phyloP scores from a whole-genome alignment of 257 asterid genomes.

The Solanum chaucha region DNA sequence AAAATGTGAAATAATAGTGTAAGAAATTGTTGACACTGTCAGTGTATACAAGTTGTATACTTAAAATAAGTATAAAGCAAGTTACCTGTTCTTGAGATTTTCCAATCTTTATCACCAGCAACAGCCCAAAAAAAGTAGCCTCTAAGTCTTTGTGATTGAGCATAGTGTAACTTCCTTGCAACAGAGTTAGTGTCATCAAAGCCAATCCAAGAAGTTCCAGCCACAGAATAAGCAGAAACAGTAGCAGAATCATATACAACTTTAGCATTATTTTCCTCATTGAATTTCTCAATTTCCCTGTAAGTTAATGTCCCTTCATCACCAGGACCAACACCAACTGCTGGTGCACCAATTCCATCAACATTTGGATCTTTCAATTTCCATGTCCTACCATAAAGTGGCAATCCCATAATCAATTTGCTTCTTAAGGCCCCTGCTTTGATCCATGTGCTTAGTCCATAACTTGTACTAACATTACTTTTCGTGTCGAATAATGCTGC shows the following conservation, averaged over 20 bases:
- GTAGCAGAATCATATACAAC: constrained; percentile 41
- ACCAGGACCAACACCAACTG: constrained; percentile 58
- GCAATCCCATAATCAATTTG: constrained; percentile 69
- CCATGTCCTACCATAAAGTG: constrained; percentile 79
- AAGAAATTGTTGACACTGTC: not conserved
- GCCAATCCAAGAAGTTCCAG: constrained; percentile 63
- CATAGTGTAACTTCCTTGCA: constrained; percentile 31
- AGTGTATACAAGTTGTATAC: not conserved
- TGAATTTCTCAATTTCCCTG: constrained; percentile 46
- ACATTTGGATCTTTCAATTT: constrained; percentile 31
- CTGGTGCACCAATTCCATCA: constrained; percentile 57
- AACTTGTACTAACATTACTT: constrained; percentile 52
- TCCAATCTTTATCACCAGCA: constrained; percentile 44
- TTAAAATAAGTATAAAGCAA: not conserved
- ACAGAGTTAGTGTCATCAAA: constrained; percentile 49
- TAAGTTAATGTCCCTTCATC: constrained; percentile 23
- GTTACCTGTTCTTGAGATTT: constrained; percentile 51
- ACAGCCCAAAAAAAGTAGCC: constrained; percentile 87
- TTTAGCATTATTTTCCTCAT: constrained; percentile 33
- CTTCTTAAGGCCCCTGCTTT: constrained; percentile 38
- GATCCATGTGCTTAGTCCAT: constrained; percentile 63
- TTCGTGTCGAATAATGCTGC: constrained; percentile 58
- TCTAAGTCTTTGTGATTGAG: constrained; percentile 35
- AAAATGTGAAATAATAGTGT: not conserved
- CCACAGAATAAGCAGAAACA: constrained; percentile 55